Conservation (phyloP, 2,329 filamentous ascomycete genomes). For the Apiospora malaysiana region DNA sequence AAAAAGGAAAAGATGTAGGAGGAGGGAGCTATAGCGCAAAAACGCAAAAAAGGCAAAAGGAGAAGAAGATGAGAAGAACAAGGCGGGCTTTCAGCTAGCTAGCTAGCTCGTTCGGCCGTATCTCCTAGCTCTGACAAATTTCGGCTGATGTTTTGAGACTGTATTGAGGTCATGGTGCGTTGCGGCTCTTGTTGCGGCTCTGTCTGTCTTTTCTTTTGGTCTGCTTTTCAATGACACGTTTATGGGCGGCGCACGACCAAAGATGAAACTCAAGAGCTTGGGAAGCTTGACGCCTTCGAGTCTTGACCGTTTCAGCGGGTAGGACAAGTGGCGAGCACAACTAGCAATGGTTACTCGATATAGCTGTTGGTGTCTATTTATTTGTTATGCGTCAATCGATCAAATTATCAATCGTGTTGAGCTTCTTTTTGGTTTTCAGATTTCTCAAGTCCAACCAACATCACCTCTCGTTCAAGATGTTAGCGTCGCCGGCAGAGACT, state of each 20-base stretch:
- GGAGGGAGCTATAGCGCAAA: no score
- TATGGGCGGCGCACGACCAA: not conserved
- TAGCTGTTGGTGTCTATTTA: not conserved
- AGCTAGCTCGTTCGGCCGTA: not conserved
- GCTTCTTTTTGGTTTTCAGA: not conserved
- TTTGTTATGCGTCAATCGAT: not conserved
- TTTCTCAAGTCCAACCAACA: not conserved
- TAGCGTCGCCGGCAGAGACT: not conserved
- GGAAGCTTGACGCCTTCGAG: conserved; percentile 1
- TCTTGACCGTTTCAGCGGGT: not conserved
- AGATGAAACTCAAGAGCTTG: conserved; percentile 8
- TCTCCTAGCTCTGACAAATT: not conserved
- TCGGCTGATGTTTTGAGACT: not conserved
- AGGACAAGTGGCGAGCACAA: not conserved
- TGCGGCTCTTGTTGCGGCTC: not conserved
- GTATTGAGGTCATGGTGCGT: not conserved
- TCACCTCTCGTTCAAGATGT: not conserved
- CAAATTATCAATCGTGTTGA: no score
- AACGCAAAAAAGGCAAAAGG: not conserved
- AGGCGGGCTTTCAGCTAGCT: not conserved
- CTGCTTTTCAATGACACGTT: conserved; percentile 4
- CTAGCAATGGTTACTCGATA: not conserved
- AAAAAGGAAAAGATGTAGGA: not conserved
- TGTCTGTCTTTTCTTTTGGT: no score
- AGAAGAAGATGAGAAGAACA: not conserved